Evolutionary conservation across 2,329 filamentous ascomycete genomes (phyloP).

Genomic region (Coniochaeta prunicola): DNA sequence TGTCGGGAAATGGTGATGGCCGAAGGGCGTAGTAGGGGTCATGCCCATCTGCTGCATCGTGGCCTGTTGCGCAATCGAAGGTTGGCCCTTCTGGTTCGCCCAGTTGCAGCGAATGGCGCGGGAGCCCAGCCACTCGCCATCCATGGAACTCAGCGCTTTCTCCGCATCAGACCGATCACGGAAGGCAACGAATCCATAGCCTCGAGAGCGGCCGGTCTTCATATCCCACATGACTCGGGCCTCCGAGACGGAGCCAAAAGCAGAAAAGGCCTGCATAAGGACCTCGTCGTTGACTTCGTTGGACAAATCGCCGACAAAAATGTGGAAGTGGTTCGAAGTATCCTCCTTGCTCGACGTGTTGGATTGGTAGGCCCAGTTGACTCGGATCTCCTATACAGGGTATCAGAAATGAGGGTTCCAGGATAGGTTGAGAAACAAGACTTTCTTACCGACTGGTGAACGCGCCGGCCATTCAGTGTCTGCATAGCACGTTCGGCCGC

Average conservation of each 20-base stretch:
- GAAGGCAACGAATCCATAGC: conserved; percentile 97
- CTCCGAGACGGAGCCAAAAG: conserved; percentile 92
- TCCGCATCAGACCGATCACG: conserved; percentile 89
- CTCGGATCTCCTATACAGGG: conserved; percentile 69
- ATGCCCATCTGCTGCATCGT: conserved; percentile 97
- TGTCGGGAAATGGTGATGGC: conserved; percentile 95
- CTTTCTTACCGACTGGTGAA: conserved; percentile 79
- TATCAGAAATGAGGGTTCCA: background rate
- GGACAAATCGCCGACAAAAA: conserved; percentile 94
- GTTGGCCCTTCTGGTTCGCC: conserved; percentile 99
- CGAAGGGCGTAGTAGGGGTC: conserved; percentile 93
- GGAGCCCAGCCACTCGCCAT: conserved; percentile 97
- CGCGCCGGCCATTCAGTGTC: conserved; percentile 88
- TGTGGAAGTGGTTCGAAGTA: conserved; percentile 96
- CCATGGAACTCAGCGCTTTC: conserved; percentile 95
- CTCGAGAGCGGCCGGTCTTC: conserved; percentile 96
- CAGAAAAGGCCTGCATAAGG: conserved; percentile 86
- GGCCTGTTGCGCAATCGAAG: conserved; percentile 95
- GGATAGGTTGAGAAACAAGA: background rate
- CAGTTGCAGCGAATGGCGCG: conserved; percentile 98
- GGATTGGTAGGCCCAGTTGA: conserved; percentile 99
- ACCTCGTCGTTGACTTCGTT: conserved; percentile 99
- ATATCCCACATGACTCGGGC: conserved; percentile 99
- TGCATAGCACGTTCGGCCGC: conserved; percentile 96
- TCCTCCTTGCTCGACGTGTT: conserved; percentile 94